A percentile compares a stretch with the other conserved stretches of the same genome.
Evolutionary conservation across 1,139 yeast species (phyloP).

Genomic region (Magnusiomyces paraingens): DNA sequence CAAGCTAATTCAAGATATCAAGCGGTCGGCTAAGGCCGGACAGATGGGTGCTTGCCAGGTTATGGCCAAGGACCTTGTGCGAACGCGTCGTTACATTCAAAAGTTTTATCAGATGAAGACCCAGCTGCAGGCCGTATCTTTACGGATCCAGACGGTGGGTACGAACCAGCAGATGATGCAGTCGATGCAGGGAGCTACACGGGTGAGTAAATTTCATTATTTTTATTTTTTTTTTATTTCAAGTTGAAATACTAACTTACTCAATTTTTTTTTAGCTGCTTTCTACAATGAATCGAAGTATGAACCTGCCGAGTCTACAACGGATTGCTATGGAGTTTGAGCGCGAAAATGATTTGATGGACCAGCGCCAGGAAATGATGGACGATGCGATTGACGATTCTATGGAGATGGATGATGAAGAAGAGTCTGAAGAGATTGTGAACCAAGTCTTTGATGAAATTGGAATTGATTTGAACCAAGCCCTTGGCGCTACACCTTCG

Average conservation of each 20-base stretch:
- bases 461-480: conserved; percentile 75
- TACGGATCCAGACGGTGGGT: conserved; percentile 85
- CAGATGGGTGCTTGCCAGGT: conserved; percentile 86
- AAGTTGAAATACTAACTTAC: not conserved
- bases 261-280: conserved; percentile 39
- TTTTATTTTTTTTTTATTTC: not conserved
- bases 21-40: conserved; percentile 83
- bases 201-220: conserved; percentile 22
- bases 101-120: conserved; percentile 94
- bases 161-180: conserved; percentile 93
- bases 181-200: conserved; percentile 94
- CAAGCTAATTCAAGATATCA: conserved; percentile 76
- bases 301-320: conserved; percentile 86
- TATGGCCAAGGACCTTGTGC: conserved; percentile 88
- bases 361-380: conserved; percentile 97
- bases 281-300: conserved; percentile 78
- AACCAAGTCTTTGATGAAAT: conserved; percentile 90
- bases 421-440: conserved; percentile 89
- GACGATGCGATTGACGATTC: conserved; percentile 97
- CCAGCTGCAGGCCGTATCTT: conserved; percentile 87
- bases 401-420: conserved; percentile 73
- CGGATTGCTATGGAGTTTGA: conserved; percentile 94
- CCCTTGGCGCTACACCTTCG: conserved; percentile 61
- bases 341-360: conserved; percentile 91
- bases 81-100: conserved; percentile 72